phyloP scores from a whole-genome alignment of 306 rosid species.

The Herpetospermum pedunculosum region DNA sequence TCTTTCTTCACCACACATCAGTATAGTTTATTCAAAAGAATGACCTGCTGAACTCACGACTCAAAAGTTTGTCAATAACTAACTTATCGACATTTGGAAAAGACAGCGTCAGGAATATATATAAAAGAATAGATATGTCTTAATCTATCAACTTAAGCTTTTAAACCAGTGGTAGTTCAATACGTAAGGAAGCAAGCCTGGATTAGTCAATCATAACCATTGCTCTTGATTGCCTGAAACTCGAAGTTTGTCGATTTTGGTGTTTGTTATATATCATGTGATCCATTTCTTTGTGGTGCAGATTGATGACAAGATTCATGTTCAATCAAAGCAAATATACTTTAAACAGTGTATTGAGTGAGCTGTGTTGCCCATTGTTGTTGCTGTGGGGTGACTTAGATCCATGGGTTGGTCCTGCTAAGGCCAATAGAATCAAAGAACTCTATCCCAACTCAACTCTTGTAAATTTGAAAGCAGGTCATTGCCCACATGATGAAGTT shows the following conservation, averaged over 20 bases:
- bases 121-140: background rate
- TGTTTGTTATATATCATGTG: background rate
- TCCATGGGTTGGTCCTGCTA: conserved; percentile 94
- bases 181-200: background rate
- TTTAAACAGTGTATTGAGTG: conserved; percentile 44
- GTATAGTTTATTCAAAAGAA: background rate
- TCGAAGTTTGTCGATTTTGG: background rate
- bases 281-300: conserved; percentile 16
- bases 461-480: conserved; percentile 78
- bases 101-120: too few species aligned
- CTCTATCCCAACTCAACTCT: conserved; percentile 66
- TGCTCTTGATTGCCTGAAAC: background rate
- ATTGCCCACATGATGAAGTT: conserved; percentile 83
- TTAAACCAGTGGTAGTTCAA: background rate
- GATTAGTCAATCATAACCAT: background rate
- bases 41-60: background rate
- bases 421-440: conserved; percentile 64
- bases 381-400: conserved; percentile 94
- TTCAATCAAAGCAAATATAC: conserved; percentile 70
- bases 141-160: background rate
- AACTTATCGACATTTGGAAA: too few species aligned
- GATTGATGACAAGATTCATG: conserved; percentile 90
- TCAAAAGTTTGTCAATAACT: background rate
- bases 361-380: conserved; percentile 72
- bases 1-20: background rate